Evolutionary conservation across 2,329 filamentous ascomycete species (phyloP), one percentile per base, ranked within the genome.

Genomic region (Exophiala spinifera): DNA sequence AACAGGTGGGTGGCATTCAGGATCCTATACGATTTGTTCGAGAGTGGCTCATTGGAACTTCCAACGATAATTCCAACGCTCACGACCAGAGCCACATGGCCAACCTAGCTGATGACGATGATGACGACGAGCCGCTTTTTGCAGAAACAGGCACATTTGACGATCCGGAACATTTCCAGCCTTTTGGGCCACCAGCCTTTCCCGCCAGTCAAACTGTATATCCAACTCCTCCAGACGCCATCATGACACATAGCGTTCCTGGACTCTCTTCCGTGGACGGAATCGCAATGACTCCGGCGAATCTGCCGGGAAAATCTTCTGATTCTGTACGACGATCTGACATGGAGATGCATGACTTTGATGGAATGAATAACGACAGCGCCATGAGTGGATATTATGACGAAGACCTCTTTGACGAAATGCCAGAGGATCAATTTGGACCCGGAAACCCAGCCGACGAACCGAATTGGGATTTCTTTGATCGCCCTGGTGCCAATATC

Each of bases 401-500:
- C 43, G 81, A 84, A 57, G 81, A 84, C 64, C 69, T 84, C 1
- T 84, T 84, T 55, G 79, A 78, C 13, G 79, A 82, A 51, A 76
- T 80, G 66, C 76, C 81, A 46, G 78, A 76, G 46, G 76, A 75
- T 46, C 73, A 75, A 44, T 81, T 81, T 64, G 77, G 72, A 19
- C 69, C 73, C n/a, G 77, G 78, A 61, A 76, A 74, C n/a, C 76
- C 83, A 19, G 82, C 77, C 2, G 82, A 85, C 62, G 81, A 65
- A 37, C 63, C 77, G 3, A 82, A 86, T 62, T 86, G 85, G 66
- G 83, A 77, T 64, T 86, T 85, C 65, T 86, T 86, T 61, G 82
- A 86, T 64, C 77, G 79, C 28, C 78, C 77, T 44, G 57, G 57
- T 6, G 36, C 48, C 36, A 48, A 53, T 23, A n/a, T 46, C 11